phyloP scores from a whole-genome alignment of 306 rosid species.

The Comarum palustre region DNA sequence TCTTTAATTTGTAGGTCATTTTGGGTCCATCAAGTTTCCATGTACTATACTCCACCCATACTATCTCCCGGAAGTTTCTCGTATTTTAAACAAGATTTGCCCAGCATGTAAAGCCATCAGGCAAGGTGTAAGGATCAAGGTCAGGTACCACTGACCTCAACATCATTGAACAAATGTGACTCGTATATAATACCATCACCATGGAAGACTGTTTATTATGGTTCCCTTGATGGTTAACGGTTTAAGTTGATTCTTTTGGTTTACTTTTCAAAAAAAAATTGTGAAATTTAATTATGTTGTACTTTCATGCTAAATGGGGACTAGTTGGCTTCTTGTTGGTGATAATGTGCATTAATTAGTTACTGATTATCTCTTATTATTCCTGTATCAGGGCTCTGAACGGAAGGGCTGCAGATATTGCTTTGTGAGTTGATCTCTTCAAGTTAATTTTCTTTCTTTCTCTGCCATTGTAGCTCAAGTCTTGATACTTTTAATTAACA shows the following conservation, averaged over 20 bases:
- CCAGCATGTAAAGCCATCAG: constrained; percentile 74
- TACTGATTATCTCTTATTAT: constrained; percentile 27
- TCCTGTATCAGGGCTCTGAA: constrained; percentile 47
- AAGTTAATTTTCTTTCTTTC: constrained; percentile 5
- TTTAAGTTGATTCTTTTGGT: neutral
- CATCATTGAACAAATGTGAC: constrained; percentile 1
- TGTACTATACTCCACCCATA: constrained; percentile 68
- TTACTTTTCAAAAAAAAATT: neutral
- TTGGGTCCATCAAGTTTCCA: constrained; percentile 71
- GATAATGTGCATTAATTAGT: constrained; percentile 12
- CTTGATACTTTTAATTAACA: constrained; percentile 31
- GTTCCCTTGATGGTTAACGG: neutral
- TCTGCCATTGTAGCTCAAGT: constrained; percentile 20
- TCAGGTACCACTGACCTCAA: constrained; percentile 44
- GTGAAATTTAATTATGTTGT: neutral
- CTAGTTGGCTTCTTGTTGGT: constrained; percentile 22
- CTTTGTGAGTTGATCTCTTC: constrained; percentile 55
- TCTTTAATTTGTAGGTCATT: constrained; percentile 68
- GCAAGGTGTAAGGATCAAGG: constrained; percentile 55
- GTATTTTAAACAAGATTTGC: constrained; percentile 75
- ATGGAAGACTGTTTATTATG: neutral
- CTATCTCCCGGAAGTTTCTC: constrained; percentile 68
- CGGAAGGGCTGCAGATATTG: constrained; percentile 70
- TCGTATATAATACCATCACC: neutral
- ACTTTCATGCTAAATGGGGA: neutral